Conservation (phyloP, 768 basidiomycete species). For the Hysterangium stoloniferum region DNA sequence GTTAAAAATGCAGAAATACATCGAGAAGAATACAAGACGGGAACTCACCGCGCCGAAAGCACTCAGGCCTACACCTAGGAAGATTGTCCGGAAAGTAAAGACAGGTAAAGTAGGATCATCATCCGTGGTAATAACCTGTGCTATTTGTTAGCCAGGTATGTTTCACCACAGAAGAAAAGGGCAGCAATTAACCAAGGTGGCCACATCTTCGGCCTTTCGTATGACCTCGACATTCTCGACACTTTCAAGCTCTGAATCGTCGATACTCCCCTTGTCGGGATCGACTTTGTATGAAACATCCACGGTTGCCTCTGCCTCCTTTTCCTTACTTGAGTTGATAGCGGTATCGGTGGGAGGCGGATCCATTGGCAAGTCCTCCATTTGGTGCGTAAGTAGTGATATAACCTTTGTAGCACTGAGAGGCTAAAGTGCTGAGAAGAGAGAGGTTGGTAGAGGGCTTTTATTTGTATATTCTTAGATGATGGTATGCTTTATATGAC, state of each 20-base stretch:
- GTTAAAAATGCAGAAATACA: background rate
- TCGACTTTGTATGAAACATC: too few species aligned
- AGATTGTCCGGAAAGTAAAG: conserved; percentile 40
- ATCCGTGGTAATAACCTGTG: conserved; percentile 38
- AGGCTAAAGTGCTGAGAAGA: too few species aligned
- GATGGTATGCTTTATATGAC: too few species aligned
- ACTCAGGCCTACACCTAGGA: conserved; percentile 42
- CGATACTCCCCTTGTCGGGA: background rate
- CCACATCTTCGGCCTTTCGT: conserved; percentile 37
- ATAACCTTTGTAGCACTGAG: too few species aligned
- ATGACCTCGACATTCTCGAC: conserved; percentile 25
- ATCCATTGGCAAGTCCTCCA: too few species aligned
- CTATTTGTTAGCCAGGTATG: background rate
- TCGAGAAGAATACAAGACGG: conserved; percentile 9
- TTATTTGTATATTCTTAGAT: too few species aligned
- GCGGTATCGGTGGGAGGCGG: too few species aligned
- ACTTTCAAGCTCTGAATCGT: background rate
- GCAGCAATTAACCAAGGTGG: conserved; percentile 26
- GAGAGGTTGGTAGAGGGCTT: too few species aligned
- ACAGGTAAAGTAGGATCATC: conserved; percentile 43
- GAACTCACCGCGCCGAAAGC: conserved; percentile 34
- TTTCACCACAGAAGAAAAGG: background rate
- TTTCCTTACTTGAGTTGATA: too few species aligned
- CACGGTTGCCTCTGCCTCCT: too few species aligned
- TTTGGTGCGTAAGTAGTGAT: too few species aligned